phyloP scores from a whole-genome alignment of 2,329 filamentous ascomycete species.

The Penicillium sp. region DNA sequence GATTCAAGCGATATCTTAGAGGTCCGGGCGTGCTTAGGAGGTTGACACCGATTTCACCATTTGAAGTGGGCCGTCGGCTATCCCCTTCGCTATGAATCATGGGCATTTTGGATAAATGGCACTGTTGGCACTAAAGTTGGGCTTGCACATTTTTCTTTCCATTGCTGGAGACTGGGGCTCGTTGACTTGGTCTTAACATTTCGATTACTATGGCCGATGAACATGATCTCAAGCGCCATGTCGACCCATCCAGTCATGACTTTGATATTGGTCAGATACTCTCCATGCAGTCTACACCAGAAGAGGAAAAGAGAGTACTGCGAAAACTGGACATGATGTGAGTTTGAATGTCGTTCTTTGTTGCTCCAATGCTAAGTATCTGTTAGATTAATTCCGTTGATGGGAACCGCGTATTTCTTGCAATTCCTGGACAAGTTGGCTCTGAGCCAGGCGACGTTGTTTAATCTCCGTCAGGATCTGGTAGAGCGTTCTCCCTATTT shows the following conservation, averaged over 20 bases:
- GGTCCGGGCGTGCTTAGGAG: background rate
- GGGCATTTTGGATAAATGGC: too few relatives aligned
- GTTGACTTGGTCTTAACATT: background rate
- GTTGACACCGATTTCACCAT: background rate
- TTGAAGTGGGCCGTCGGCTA: background rate
- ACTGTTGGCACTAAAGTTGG: too few relatives aligned
- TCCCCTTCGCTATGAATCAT: background rate
- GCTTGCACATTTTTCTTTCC: too few relatives aligned
- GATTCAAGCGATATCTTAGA: constrained; percentile 7
- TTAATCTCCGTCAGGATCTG: constrained; percentile 15
- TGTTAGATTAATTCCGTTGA: constrained; percentile 13
- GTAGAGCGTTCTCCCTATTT: background rate
- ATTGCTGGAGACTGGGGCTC: too few relatives aligned
- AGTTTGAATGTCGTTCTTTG: too few relatives aligned
- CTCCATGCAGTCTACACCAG: too few relatives aligned
- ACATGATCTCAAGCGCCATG: too few relatives aligned
- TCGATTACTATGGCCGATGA: too few relatives aligned
- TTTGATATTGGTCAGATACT: too few relatives aligned
- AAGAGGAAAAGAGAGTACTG: too few relatives aligned
- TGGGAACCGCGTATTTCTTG: constrained; percentile 16
- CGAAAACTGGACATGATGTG: too few relatives aligned
- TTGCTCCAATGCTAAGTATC: background rate
- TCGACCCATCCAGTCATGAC: too few relatives aligned
- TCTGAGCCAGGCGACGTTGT: constrained; percentile 15
- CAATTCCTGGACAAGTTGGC: constrained; percentile 17